phyloP scores from a whole-genome alignment of 1,284 basidiomycete species.

The Ustanciosporium gigantosporum region DNA sequence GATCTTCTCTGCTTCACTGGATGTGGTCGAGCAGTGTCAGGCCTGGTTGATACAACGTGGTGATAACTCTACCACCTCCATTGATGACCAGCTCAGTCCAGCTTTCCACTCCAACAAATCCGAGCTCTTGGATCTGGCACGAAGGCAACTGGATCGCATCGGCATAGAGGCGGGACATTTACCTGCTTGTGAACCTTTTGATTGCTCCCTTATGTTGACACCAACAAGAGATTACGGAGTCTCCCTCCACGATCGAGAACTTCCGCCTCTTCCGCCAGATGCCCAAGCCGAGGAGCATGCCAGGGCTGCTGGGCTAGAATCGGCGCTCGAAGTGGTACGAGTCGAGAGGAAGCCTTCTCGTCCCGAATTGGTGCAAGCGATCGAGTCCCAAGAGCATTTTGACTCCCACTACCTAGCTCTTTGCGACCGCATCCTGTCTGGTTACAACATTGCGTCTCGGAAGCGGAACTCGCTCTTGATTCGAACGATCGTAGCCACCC shows the following conservation, averaged over 20 bases:
- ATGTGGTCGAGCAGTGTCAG: conserved; percentile 81
- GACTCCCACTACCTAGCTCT: conserved; percentile 59
- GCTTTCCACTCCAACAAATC: conserved; percentile 67
- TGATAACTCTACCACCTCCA: conserved; percentile 2
- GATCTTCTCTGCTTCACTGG: conserved; percentile 88
- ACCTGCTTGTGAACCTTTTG: conserved; percentile 71
- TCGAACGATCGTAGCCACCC: conserved; percentile 78
- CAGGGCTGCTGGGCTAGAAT: neutral
- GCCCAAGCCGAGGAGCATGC: conserved; percentile 2
- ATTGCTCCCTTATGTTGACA: neutral
- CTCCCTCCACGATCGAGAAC: neutral
- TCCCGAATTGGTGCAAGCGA: conserved; percentile 69
- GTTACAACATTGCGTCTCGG: conserved; percentile 76
- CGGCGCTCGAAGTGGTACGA: neutral
- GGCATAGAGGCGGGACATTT: conserved; percentile 75
- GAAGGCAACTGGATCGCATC: conserved; percentile 76
- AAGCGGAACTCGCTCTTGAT: conserved; percentile 81
- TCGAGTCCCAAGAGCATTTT: conserved; percentile 63
- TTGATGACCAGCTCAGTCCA: conserved; percentile 36
- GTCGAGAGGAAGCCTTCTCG: conserved; percentile 60
- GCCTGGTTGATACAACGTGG: conserved; percentile 67
- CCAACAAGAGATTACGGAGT: neutral
- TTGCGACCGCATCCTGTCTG: conserved; percentile 78
- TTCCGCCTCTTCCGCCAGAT: neutral
- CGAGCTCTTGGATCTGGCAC: conserved; percentile 78